Conservation (phyloP, 2,329 filamentous ascomycete genomes). For the Fusarium buharicum region DNA sequence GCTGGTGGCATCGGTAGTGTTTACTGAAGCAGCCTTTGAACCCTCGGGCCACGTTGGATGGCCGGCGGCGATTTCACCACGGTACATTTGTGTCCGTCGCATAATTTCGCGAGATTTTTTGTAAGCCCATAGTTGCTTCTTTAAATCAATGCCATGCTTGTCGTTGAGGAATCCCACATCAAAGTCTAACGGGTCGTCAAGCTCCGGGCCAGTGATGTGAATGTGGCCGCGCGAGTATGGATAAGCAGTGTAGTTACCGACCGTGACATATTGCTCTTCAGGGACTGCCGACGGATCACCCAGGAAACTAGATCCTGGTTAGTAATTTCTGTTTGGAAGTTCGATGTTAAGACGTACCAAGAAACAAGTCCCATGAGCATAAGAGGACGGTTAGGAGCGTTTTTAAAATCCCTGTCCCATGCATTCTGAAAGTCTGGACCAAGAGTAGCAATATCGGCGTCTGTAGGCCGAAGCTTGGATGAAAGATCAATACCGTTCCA, state of each 20-base stretch:
- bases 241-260: constrained; percentile 58
- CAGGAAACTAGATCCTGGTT: constrained; percentile 48
- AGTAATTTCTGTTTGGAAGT: not conserved
- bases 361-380: constrained; percentile 54
- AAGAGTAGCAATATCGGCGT: constrained; percentile 61
- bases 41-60: constrained; percentile 58
- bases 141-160: constrained; percentile 66
- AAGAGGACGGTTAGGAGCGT: constrained; percentile 57
- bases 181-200: constrained; percentile 62
- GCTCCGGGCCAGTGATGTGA: constrained; percentile 63
- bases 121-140: constrained; percentile 71
- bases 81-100: constrained; percentile 65
- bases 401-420: constrained; percentile 66
- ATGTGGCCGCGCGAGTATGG: constrained; percentile 68
- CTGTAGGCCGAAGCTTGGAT: constrained; percentile 65
- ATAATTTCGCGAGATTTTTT: constrained; percentile 72
- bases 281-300: constrained; percentile 54
- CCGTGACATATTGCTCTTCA: constrained; percentile 61
- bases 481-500: constrained; percentile 68
- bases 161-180: constrained; percentile 67
- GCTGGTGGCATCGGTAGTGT: constrained; percentile 54
- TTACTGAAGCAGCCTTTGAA: constrained; percentile 57
- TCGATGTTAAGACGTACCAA: constrained; percentile 28
- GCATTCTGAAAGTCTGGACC: constrained; percentile 62
- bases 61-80: constrained; percentile 56